phyloP scores from a whole-genome alignment of 768 basidiomycete species.

The Baorangia bicolor region DNA sequence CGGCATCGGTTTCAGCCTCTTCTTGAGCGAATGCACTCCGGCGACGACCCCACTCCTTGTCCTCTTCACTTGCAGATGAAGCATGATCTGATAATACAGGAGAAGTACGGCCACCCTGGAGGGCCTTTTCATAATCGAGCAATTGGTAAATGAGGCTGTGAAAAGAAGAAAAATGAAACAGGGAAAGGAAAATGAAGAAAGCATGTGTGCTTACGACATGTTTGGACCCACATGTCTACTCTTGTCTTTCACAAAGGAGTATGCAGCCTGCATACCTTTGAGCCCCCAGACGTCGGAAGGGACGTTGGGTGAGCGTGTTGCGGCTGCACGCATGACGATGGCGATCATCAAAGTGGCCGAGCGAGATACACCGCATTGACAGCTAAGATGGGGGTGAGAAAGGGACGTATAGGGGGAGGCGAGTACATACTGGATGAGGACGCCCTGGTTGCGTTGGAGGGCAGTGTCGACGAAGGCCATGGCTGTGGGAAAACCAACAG shows the following conservation, averaged over 20 bases:
- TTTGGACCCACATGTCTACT: constrained; percentile 88
- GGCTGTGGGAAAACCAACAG: constrained; percentile 72
- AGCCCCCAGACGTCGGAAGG: constrained; percentile 76
- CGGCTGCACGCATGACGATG: constrained; percentile 91
- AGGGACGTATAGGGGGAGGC: constrained; percentile 6
- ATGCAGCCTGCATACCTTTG: constrained; percentile 88
- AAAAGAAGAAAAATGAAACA: constrained; percentile 23
- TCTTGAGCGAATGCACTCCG: constrained; percentile 51
- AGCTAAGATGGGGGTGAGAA: constrained; percentile 47
- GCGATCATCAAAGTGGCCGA: constrained; percentile 90
- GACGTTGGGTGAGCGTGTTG: constrained; percentile 59
- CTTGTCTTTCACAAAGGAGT: constrained; percentile 86
- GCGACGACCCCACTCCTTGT: constrained; percentile 79
- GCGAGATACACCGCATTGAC: constrained; percentile 91
- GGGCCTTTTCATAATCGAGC: constrained; percentile 82
- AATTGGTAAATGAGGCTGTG: constrained; percentile 89
- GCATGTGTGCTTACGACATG: constrained; percentile 74
- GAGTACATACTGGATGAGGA: constrained; percentile 77
- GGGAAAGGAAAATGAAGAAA: constrained; percentile 22
- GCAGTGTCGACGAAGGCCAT: constrained; percentile 83
- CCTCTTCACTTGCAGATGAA: constrained; percentile 57
- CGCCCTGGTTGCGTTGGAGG: constrained; percentile 70
- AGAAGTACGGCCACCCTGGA: constrained; percentile 51
- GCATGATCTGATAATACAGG: constrained; percentile 55
- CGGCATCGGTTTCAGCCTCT: constrained; percentile 48